phyloP scores from a whole-genome alignment of 208 protist species.

The Trypanosoma melophagium region DNA sequence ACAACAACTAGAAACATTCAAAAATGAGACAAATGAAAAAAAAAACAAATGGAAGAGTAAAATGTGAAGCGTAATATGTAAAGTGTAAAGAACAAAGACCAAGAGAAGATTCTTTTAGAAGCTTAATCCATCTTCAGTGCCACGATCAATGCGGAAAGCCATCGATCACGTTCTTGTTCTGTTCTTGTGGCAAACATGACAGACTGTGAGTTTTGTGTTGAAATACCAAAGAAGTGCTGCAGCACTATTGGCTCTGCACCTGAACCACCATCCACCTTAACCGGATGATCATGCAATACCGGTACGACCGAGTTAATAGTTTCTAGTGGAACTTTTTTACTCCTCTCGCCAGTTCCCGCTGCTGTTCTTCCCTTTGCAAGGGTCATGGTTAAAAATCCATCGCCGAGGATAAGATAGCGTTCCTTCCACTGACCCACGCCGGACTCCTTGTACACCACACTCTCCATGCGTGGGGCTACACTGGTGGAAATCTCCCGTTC shows the following conservation, averaged over 20 bases:
- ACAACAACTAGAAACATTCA: too few relatives aligned
- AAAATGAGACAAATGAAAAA: too few relatives aligned
- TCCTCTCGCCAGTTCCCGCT: slow-evolving; percentile 52
- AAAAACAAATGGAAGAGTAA: too few relatives aligned
- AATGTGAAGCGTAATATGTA: background rate
- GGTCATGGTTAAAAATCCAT: slow-evolving; percentile 75
- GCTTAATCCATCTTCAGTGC: slow-evolving; percentile 67
- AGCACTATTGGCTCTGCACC: slow-evolving; percentile 2
- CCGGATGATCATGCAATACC: slow-evolving; percentile 48
- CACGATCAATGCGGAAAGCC: slow-evolving; percentile 62
- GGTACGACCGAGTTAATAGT: slow-evolving; percentile 68
- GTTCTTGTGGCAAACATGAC: slow-evolving; percentile 69
- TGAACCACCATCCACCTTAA: slow-evolving; percentile 19
- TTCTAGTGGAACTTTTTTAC: slow-evolving; percentile 63
- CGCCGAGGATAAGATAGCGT: slow-evolving; percentile 58
- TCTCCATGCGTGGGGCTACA: slow-evolving; percentile 49
- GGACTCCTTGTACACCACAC: slow-evolving; percentile 80
- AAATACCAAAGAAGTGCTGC: slow-evolving; percentile 64
- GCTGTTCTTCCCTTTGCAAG: slow-evolving; percentile 64
- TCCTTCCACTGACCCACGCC: slow-evolving; percentile 83
- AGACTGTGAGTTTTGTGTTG: slow-evolving; percentile 59
- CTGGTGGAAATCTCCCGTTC: slow-evolving; percentile 46
- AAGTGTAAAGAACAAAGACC: background rate
- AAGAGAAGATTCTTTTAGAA: slow-evolving; percentile 9
- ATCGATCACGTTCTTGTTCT: slow-evolving; percentile 62